A percentile compares a stretch with the other conserved stretches of the same genome.
These are phyloP conservation scores for Leccinum cinnamomeum DNA, from an alignment of 1,284 basidiomycete genomes.

Conservation along the genomic window DNA sequence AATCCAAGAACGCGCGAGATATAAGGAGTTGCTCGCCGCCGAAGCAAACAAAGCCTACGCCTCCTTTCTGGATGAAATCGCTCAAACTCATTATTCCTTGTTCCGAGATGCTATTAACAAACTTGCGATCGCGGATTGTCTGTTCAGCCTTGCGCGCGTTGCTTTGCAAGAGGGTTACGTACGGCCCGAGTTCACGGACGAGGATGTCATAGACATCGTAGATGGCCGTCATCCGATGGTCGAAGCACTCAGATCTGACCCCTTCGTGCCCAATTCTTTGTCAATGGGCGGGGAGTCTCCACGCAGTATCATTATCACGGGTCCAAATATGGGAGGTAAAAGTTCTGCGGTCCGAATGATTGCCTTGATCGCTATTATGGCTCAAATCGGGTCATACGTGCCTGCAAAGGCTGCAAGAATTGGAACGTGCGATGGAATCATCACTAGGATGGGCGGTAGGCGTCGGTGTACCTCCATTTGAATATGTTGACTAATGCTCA, in stretches of 20 bases:
- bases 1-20: conserved; percentile 74
- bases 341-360: conserved; percentile 77
- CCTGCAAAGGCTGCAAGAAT: conserved; percentile 74
- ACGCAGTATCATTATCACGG: conserved; percentile 77
- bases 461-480: conserved; percentile 1
- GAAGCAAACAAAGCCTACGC: conserved; percentile 68
- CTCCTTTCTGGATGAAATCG: conserved; percentile 70
- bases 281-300: conserved; percentile 54
- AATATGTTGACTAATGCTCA: conserved; percentile 7
- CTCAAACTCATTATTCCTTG: conserved; percentile 63
- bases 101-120: conserved; percentile 76
- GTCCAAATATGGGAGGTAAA: conserved; percentile 83
- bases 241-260: conserved; percentile 71
- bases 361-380: conserved; percentile 71
- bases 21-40: conserved; percentile 71
- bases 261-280: conserved; percentile 78
- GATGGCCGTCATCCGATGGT: conserved; percentile 82
- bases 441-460: conserved; percentile 84
- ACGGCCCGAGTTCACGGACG: conserved; percentile 62
- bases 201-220: conserved; percentile 62
- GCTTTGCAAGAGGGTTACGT: conserved; percentile 77
- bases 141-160: conserved; percentile 66
- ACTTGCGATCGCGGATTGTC: conserved; percentile 80
- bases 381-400: conserved; percentile 71
- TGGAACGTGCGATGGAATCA: conserved; percentile 79